These are phyloP conservation scores for Scortechinia acanthostroma DNA, from an alignment of 2,329 filamentous ascomycete genomes.

Conservation along the genomic window DNA sequence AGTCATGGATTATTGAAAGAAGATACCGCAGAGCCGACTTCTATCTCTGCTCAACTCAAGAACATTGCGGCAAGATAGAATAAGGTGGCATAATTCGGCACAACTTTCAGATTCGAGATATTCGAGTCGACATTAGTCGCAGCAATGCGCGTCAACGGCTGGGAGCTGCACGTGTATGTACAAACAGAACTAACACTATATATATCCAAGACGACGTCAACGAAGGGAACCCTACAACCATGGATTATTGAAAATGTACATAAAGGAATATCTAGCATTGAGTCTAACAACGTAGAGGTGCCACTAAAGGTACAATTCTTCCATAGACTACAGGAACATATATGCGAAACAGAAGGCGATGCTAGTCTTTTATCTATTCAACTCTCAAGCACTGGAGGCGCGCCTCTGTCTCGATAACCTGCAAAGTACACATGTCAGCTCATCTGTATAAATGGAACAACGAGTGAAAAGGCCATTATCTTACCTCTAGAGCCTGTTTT, in stretches of 20 bases:
- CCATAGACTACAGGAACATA: background rate
- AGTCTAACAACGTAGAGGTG: slow-evolving; percentile 21
- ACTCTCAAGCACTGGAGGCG: slow-evolving; percentile 80
- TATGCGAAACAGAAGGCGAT: background rate
- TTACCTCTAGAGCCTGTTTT: slow-evolving; percentile 88
- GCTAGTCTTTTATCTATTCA: slow-evolving; percentile 40
- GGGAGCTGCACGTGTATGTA: too few relatives aligned
- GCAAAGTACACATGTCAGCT: slow-evolving; percentile 8
- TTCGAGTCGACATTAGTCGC: too few relatives aligned
- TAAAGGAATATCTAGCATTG: slow-evolving; percentile 19
- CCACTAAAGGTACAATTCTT: slow-evolving; percentile 27
- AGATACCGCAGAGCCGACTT: too few relatives aligned
- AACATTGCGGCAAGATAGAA: too few relatives aligned
- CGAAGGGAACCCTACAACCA: too few relatives aligned
- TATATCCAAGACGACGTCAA: too few relatives aligned
- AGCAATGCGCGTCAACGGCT: too few relatives aligned
- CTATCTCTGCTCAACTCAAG: too few relatives aligned
- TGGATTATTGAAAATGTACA: slow-evolving; percentile 2
- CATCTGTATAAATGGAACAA: slow-evolving; percentile 1
- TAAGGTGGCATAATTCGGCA: too few relatives aligned
- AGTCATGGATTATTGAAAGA: too few relatives aligned
- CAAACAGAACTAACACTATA: too few relatives aligned
- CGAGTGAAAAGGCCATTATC: slow-evolving; percentile 23
- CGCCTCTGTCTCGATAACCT: slow-evolving; percentile 87
- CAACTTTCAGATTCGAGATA: too few relatives aligned